Evolutionary conservation across 345 rosid genomes (phyloP), one percentile per base, ranked within the genome.

Genomic region (Noccaea caerulescens): DNA sequence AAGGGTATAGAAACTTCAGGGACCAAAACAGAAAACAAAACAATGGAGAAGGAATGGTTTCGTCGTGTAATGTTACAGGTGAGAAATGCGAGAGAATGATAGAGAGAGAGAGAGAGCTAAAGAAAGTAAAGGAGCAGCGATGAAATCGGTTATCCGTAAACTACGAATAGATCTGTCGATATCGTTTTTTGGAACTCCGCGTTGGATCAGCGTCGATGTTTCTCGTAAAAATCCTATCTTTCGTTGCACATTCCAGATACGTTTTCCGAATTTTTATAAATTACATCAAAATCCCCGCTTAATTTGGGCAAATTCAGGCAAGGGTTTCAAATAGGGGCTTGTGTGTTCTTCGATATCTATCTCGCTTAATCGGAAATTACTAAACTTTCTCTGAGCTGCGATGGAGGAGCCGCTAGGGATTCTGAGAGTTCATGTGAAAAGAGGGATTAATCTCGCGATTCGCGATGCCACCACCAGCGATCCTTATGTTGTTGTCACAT

Each of bases 401-500:
- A 83, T 86, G 87, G 90, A 86, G 4, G 70, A 73, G 63, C 34
- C 69, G 1, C 33, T 69, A 20, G 90, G 90, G 46, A 79, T 84
- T 65, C 63, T 86, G 8, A 73, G 74, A 39, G 66, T 86, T 66
- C 82, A 74, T 68, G 85, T 86, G 18, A 63, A 33, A 60, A 72
- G 75, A 76, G 90, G 86, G 44, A 77, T 58, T 63, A 74, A 82
- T 66, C 86, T 86, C 34, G 84, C 81, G 2, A 63, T 80, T 43
- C 71, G 86, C 2, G 88, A 86, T 61, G 10, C 84, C 63, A 23
- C 58, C 0, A 80, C 30, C 69, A 84, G 90, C 59, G 86, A 86
- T 70, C 88, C 90, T 77, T 84, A 86, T 18, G 85, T 80, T 57
- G 82, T 80, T 70, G 0, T 86, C 79, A 66, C 82, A 43, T 62